phyloP scores from a whole-genome alignment of 2,329 filamentous ascomycete genomes.

The Talaromyces piceae region DNA sequence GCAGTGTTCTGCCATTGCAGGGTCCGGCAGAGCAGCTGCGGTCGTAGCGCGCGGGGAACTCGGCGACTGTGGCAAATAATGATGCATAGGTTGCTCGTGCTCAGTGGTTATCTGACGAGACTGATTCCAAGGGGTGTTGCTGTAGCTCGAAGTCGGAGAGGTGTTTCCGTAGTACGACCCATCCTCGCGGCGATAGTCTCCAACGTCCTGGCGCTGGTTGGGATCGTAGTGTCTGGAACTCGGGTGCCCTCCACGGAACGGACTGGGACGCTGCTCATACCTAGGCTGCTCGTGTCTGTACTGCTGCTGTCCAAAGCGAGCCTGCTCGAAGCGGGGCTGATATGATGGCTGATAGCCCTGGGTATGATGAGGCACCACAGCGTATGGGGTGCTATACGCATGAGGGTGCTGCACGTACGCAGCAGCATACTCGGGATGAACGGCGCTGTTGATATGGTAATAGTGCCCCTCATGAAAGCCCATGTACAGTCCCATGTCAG shows the following conservation, averaged over 20 bases:
- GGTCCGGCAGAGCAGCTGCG: not conserved
- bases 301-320: not conserved
- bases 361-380: not conserved
- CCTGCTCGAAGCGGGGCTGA: not conserved
- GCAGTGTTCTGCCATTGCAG: not conserved
- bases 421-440: not conserved
- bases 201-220: not conserved
- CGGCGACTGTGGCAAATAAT: not conserved
- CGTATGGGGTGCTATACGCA: not conserved
- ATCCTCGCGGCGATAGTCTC: not conserved
- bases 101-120: not conserved
- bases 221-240: not conserved
- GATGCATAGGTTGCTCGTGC: not conserved
- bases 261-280: not conserved
- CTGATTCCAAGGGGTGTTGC: not conserved
- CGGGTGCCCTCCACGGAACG: not conserved
- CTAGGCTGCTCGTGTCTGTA: not conserved
- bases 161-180: not conserved
- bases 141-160: not conserved
- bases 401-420: not conserved
- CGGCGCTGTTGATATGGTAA: not conserved
- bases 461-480: not conserved
- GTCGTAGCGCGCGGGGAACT: not conserved
- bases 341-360: not conserved
- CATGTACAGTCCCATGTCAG: not conserved